A percentile compares a stretch with the other conserved stretches of the same genome.
phyloP scores from a whole-genome alignment of 495 filamentous ascomycete species.

The Cercophora samala region DNA sequence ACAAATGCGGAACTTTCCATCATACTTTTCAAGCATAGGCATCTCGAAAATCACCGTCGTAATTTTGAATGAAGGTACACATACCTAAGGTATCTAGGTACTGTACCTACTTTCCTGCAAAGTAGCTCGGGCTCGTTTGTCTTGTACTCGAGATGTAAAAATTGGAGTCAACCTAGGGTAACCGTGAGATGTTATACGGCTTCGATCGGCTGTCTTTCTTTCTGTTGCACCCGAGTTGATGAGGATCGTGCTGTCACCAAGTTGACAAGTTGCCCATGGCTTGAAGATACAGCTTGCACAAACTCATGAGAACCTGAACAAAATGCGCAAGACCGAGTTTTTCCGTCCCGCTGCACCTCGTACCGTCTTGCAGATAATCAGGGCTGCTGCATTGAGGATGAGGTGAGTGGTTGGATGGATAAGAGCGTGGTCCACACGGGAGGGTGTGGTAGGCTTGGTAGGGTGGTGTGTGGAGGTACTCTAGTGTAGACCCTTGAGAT shows the following conservation, averaged over 20 bases:
- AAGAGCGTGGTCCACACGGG: background rate
- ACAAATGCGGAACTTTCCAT: too few relatives aligned
- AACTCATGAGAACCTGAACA: background rate
- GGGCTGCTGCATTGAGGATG: background rate
- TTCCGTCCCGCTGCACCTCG: background rate
- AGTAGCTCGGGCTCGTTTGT: background rate
- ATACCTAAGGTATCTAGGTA: background rate
- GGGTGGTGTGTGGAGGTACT: background rate
- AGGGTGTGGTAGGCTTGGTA: background rate
- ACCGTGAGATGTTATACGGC: background rate
- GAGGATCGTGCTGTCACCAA: conserved; percentile 1
- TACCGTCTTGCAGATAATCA: conserved; percentile 1
- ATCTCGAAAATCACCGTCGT: too few relatives aligned
- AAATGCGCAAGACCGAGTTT: background rate
- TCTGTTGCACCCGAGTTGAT: conserved; percentile 3
- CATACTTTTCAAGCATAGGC: too few relatives aligned
- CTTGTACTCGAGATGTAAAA: background rate
- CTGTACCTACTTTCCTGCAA: too few relatives aligned
- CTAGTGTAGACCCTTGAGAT: background rate
- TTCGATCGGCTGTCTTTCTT: background rate
- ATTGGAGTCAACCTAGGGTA: background rate
- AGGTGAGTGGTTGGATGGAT: conserved; percentile 1
- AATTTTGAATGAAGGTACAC: too few relatives aligned
- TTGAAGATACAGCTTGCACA: background rate
- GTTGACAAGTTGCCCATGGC: background rate